phyloP scores from a whole-genome alignment of 1,284 basidiomycete species.

The Athelia sp. region DNA sequence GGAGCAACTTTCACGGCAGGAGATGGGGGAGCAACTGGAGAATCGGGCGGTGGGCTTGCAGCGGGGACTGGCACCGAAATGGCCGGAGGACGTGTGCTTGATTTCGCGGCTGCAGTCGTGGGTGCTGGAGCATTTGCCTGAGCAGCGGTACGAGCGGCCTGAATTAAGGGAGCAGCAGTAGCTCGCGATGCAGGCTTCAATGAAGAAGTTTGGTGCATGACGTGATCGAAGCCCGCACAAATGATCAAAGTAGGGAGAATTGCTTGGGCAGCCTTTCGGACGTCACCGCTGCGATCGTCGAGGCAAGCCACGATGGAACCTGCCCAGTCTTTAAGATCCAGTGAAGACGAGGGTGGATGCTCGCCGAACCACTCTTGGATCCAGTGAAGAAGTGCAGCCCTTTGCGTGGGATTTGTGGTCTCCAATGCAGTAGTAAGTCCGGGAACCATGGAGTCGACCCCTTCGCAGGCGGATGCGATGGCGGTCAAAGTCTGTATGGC shows the following conservation, averaged over 20 bases:
- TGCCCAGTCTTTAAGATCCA: conserved; percentile 79
- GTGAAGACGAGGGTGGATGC: conserved; percentile 44
- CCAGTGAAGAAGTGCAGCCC: conserved; percentile 84
- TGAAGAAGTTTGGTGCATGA: conserved; percentile 81
- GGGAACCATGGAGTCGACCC: conserved; percentile 77
- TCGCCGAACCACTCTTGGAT: conserved; percentile 77
- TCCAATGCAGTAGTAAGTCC: conserved; percentile 82
- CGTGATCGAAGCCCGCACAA: conserved; percentile 78
- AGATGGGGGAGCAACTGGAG: conserved; percentile 24
- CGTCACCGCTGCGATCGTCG: conserved; percentile 90
- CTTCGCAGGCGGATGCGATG: conserved; percentile 83
- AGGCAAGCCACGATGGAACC: conserved; percentile 74
- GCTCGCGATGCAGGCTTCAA: conserved; percentile 91
- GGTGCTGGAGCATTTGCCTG: conserved; percentile 22
- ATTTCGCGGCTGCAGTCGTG: conserved; percentile 19
- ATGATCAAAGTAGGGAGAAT: conserved; percentile 78
- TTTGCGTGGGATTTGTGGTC: conserved; percentile 83
- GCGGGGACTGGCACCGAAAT: conserved; percentile 17
- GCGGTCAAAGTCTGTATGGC: conserved; percentile 78
- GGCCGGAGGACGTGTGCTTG: conserved; percentile 12
- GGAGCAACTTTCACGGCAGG: conserved; percentile 25
- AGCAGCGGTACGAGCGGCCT: conserved; percentile 55
- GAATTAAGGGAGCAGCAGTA: conserved; percentile 85
- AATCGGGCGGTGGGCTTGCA: conserved; percentile 30
- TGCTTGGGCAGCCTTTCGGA: conserved; percentile 87